Evolutionary conservation across 1,284 basidiomycete genomes (phyloP), one percentile per base, ranked within the genome.

Genomic region (Xanthoconium separans): DNA sequence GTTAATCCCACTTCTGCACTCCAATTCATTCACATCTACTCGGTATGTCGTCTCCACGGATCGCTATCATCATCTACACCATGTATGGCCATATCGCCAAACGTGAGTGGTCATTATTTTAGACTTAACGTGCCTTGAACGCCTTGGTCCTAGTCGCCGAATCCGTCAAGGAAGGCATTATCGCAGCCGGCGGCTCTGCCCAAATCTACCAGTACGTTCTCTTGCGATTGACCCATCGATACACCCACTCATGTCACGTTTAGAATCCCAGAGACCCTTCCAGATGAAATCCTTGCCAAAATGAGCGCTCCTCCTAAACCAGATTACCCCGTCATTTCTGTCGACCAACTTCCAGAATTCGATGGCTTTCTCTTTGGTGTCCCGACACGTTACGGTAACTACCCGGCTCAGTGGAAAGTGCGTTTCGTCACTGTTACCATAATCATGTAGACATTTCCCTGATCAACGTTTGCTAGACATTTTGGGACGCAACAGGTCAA

Each of bases 401-500:
- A 69, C 54, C 64, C 68, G 10, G 62, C 56, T 1, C 67, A 73
- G 24, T 73, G 69, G 66, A 68, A 65, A 63, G 70, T 74, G 16
- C 2, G 58, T 49, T 20, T 20, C 13, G 6, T 46, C 15, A 15
- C 33, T 8, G 33, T 6, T 2, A 12, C 12, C 15, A 9, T 36
- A 8, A 16, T 36, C 16, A 9, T 36, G 34, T 36, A 9, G 34
- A 15, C 8, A 16, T 7, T 6, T 3, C 16, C n/a, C 34, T 36
- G 16, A 36, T 9, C 6, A 11, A 12, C 24, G 34, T 41, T 36
- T 16, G 22, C 30, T 15, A 81, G 73, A 63, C 61, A 18, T 75
- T 75, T 62, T 73, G 70, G 71, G 84, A 85, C 64, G 56, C 66
- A 2, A 83, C 82, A 2, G 84, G 84, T 47, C 61, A 51, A 7